These are phyloP conservation scores for Pyrenula massariospora DNA, from an alignment of 495 filamentous ascomycete species.

Conservation along the genomic window DNA sequence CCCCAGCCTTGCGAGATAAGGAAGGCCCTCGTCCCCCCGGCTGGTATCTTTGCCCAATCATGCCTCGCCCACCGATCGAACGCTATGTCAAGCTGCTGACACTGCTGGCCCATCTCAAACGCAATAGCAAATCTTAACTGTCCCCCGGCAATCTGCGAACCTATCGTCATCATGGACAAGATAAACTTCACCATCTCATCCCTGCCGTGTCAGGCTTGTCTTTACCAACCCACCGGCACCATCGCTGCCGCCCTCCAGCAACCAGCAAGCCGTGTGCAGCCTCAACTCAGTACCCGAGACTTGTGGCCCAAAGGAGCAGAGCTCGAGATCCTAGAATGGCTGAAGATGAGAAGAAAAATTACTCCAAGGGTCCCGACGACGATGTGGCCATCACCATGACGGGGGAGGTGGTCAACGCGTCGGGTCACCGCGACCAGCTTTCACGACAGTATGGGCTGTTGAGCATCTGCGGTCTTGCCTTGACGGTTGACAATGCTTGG, in stretches of 20 bases:
- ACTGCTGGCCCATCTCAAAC: too few species aligned
- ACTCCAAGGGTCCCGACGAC: neutral
- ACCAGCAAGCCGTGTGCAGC: neutral
- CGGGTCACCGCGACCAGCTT: slow-evolving; percentile 40
- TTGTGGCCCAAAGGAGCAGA: neutral
- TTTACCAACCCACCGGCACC: neutral
- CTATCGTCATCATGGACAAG: neutral
- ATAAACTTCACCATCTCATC: neutral
- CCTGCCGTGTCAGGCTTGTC: neutral
- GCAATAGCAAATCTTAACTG: neutral
- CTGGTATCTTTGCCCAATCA: neutral
- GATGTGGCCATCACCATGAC: neutral
- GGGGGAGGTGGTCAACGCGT: slow-evolving; percentile 22
- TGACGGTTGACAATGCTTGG: slow-evolving; percentile 44
- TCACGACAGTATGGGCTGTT: slow-evolving; percentile 38
- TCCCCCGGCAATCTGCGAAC: neutral
- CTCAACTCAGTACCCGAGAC: neutral
- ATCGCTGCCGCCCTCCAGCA: neutral
- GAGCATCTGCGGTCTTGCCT: slow-evolving; percentile 31
- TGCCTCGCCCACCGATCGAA: neutral
- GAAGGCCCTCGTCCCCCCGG: neutral
- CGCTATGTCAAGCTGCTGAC: neutral
- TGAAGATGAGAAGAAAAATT: neutral
- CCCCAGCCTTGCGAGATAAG: neutral
- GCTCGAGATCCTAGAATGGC: neutral